Conservation (phyloP, 805 yeast species). For the Metschnikowia colocasiae region DNA sequence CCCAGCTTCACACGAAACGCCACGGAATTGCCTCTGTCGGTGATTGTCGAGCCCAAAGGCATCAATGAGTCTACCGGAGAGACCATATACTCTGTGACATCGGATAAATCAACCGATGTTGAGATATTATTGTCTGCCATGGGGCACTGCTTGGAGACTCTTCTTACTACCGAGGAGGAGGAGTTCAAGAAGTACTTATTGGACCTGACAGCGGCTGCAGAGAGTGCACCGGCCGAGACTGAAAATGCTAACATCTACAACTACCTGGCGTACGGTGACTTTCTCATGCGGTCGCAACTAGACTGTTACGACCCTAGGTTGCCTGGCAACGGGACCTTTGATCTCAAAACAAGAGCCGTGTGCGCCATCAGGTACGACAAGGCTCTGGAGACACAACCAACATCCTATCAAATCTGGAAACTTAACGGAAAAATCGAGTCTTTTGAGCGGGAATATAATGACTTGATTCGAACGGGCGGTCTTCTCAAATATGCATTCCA, state of each 20-base stretch:
- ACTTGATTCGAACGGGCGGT: constrained; percentile 66
- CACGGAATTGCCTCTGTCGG: constrained; percentile 44
- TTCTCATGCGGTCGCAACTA: constrained; percentile 84
- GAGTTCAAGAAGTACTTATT: constrained; percentile 42
- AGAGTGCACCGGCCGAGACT: constrained; percentile 1
- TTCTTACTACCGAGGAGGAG: constrained; percentile 59
- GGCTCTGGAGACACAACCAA: constrained; percentile 51
- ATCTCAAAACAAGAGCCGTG: constrained; percentile 87
- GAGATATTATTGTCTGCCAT: constrained; percentile 67
- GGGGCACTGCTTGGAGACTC: constrained; percentile 77
- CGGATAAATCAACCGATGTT: constrained; percentile 62
- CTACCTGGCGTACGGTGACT: constrained; percentile 63
- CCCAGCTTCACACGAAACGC: constrained; percentile 44
- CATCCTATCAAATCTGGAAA: constrained; percentile 64
- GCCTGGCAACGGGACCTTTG: constrained; percentile 92
- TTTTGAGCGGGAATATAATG: constrained; percentile 76
- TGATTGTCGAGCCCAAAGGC: constrained; percentile 52
- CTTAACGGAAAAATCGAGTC: constrained; percentile 68
- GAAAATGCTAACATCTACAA: constrained; percentile 49
- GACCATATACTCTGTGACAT: constrained; percentile 57
- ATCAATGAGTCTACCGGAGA: constrained; percentile 22
- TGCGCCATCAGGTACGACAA: constrained; percentile 80
- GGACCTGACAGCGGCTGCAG: constrained; percentile 11
- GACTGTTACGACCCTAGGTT: constrained; percentile 74
- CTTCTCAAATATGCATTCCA: constrained; percentile 83